phyloP scores from a whole-genome alignment of 164 flowering plant species.

The Cinnamomum chago region DNA sequence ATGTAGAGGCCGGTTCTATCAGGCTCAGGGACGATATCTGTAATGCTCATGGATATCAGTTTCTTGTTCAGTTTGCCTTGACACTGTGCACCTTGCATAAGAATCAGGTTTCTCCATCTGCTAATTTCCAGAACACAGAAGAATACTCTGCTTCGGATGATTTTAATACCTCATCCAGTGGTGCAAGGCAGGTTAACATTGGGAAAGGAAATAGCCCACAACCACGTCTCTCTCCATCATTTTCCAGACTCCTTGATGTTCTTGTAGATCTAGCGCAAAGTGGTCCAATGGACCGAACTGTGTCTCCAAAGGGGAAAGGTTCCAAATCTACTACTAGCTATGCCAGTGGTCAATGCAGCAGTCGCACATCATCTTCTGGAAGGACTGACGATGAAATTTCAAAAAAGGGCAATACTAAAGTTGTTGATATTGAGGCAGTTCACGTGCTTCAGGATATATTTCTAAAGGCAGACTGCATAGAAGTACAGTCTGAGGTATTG shows the following conservation, averaged over 20 bases:
- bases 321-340: slow-evolving; percentile 42
- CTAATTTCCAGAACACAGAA: slow-evolving; percentile 19
- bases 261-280: slow-evolving; percentile 81
- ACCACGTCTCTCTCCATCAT: slow-evolving; percentile 55
- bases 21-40: slow-evolving; percentile 93
- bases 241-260: slow-evolving; percentile 89
- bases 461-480: slow-evolving; percentile 77
- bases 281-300: slow-evolving; percentile 56
- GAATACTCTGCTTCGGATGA: slow-evolving; percentile 30
- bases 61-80: slow-evolving; percentile 89
- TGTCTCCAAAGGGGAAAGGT: slow-evolving; percentile 36
- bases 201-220: slow-evolving; percentile 29
- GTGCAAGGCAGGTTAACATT: slow-evolving; percentile 16
- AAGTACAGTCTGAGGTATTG: slow-evolving; percentile 84
- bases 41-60: slow-evolving; percentile 97
- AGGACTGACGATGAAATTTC: slow-evolving; percentile 54
- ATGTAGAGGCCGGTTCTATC: slow-evolving; percentile 84
- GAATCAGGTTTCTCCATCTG: slow-evolving; percentile 33
- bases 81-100: slow-evolving; percentile 52
- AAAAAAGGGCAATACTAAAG: slow-evolving; percentile 69
- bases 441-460: slow-evolving; percentile 94
- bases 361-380: slow-evolving; percentile 57
- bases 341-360: slow-evolving; percentile 51
- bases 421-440: slow-evolving; percentile 91
- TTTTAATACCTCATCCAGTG: slow-evolving; percentile 22